A percentile compares a stretch with the other conserved stretches of the same genome.
Evolutionary conservation across 495 filamentous ascomycete genomes (phyloP).

Genomic region (Neurospora africana): DNA sequence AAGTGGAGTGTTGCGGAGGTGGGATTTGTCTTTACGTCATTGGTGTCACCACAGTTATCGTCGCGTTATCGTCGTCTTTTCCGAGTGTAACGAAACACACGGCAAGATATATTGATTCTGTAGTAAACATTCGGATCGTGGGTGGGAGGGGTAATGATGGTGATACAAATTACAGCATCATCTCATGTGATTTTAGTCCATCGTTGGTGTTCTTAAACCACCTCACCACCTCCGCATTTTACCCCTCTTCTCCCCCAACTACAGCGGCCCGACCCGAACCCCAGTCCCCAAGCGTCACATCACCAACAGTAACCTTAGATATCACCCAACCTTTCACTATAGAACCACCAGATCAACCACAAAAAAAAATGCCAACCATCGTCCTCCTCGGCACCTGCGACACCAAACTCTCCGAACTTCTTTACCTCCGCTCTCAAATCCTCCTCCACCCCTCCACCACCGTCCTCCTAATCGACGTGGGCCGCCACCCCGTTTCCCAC

Average conservation of each 20-base stretch:
- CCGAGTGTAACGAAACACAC: neutral
- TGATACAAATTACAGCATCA: neutral
- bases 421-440: conserved; percentile 44
- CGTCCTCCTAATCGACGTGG: conserved; percentile 48
- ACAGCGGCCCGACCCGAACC: neutral
- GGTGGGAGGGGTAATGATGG: neutral
- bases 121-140: neutral
- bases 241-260: neutral
- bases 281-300: neutral
- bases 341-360: neutral
- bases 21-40: neutral
- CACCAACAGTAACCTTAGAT: too few species aligned
- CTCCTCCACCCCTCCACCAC: conserved; percentile 7
- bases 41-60: neutral
- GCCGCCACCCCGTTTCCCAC: conserved; percentile 32
- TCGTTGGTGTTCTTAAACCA: neutral
- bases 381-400: conserved; percentile 57
- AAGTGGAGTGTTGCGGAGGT: neutral
- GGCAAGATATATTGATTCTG: neutral
- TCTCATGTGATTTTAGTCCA: neutral
- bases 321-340: too few species aligned
- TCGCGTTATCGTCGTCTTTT: neutral
- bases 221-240: neutral
- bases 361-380: conserved; percentile 33
- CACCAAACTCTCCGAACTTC: conserved; percentile 52